These are phyloP conservation scores for Irpex sp. DNA, from an alignment of 1,284 basidiomycete species.

Conservation along the genomic window DNA sequence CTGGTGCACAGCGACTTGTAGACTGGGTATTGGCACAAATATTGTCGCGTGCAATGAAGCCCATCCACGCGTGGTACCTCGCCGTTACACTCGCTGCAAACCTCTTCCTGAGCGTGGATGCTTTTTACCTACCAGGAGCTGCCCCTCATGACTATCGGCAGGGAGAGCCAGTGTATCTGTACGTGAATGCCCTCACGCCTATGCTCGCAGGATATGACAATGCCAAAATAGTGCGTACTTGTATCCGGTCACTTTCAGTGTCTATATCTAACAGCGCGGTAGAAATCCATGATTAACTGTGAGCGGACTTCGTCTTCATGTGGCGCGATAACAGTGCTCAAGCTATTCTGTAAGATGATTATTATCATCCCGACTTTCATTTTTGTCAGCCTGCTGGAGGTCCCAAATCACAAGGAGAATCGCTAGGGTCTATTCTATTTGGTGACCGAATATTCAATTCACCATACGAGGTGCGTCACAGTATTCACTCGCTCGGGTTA, in stretches of 20 bases:
- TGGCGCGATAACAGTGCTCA: not conserved
- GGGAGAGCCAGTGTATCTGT: slow-evolving; percentile 74
- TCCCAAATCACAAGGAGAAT: slow-evolving; percentile 80
- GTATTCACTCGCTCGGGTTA: too few relatives aligned
- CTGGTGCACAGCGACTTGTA: too few relatives aligned
- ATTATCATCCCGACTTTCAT: slow-evolving; percentile 82
- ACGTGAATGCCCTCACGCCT: slow-evolving; percentile 86
- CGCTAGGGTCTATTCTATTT: slow-evolving; percentile 90
- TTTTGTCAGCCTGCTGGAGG: slow-evolving; percentile 86
- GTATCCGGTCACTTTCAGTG: slow-evolving; percentile 4
- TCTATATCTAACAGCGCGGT: slow-evolving; percentile 19
- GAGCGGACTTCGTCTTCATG: slow-evolving; percentile 5
- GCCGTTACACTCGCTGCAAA: too few relatives aligned
- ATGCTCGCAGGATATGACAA: slow-evolving; percentile 70
- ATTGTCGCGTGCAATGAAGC: too few relatives aligned
- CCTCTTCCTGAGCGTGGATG: slow-evolving; percentile 26
- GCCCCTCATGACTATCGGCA: slow-evolving; percentile 76
- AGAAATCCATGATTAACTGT: slow-evolving; percentile 87
- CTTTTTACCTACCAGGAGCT: slow-evolving; percentile 73
- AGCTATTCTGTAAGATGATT: slow-evolving; percentile 59
- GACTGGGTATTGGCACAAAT: too few relatives aligned
- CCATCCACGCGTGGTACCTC: too few relatives aligned
- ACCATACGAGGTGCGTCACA: slow-evolving; percentile 72
- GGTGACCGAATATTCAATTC: slow-evolving; percentile 95
- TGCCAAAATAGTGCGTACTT: slow-evolving; percentile 66